Evolutionary conservation across 371 early-diverging fungal species (phyloP).

Genomic region (Funneliformis caledonium): DNA sequence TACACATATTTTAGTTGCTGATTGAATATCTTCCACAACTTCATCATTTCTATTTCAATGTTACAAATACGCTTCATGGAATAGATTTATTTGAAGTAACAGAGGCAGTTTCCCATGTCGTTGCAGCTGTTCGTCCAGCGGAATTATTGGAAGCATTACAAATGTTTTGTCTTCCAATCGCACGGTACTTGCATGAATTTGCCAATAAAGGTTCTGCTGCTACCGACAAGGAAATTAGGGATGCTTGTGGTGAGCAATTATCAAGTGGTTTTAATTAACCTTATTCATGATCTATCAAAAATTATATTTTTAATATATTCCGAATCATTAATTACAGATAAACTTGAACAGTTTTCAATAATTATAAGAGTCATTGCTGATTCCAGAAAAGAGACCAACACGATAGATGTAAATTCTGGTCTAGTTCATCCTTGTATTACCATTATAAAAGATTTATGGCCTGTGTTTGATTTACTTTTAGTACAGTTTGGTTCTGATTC

Average conservation of each 20-base stretch:
- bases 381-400: not conserved
- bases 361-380: constrained; percentile 57
- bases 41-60: constrained; percentile 76
- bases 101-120: constrained; percentile 87
- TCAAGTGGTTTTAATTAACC: not conserved
- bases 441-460: constrained; percentile 82
- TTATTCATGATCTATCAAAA: not conserved
- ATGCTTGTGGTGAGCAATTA: constrained; percentile 53
- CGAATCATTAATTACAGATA: constrained; percentile 41
- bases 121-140: constrained; percentile 72
- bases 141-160: constrained; percentile 72
- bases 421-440: constrained; percentile 73
- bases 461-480: constrained; percentile 63
- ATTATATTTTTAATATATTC: constrained; percentile 43
- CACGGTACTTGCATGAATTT: constrained; percentile 62
- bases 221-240: constrained; percentile 47
- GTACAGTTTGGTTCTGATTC: constrained; percentile 59
- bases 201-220: constrained; percentile 50
- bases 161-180: constrained; percentile 83
- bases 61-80: constrained; percentile 65
- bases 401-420: constrained; percentile 50
- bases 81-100: constrained; percentile 83
- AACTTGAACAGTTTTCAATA: constrained; percentile 58
- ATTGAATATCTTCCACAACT: constrained; percentile 74
- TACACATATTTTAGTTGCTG: constrained; percentile 53